Evolutionary conservation across 2,329 filamentous ascomycete species (phyloP).

Genomic region (Fusarium euwallaceae): DNA sequence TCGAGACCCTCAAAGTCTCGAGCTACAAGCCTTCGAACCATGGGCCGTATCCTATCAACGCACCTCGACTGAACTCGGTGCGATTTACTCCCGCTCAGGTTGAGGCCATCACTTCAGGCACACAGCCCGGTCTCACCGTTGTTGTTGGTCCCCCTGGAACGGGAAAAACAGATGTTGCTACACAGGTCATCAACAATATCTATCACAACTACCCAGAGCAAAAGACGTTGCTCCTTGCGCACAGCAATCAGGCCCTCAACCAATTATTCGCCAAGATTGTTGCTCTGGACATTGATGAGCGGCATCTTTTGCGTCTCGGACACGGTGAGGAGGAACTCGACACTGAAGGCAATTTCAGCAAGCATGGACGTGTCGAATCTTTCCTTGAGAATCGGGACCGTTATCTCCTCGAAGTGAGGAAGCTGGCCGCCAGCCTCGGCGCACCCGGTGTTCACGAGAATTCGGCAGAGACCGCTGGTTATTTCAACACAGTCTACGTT

Average conservation of each 20-base stretch:
- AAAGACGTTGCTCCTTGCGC: conserved; percentile 90
- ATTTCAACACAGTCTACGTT: conserved; percentile 95
- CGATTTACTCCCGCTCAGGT: conserved; percentile 93
- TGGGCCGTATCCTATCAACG: conserved; percentile 89
- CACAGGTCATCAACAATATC: conserved; percentile 98
- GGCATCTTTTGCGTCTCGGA: conserved; percentile 90
- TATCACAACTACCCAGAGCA: conserved; percentile 98
- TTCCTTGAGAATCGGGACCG: conserved; percentile 89
- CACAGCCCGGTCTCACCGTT: conserved; percentile 92
- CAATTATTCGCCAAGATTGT: conserved; percentile 98
- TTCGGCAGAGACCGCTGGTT: conserved; percentile 95
- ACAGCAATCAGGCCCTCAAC: conserved; percentile 98
- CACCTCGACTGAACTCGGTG: conserved; percentile 83
- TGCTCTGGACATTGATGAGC: conserved; percentile 94
- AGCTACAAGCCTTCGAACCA: conserved; percentile 91
- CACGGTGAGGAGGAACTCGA: conserved; percentile 96
- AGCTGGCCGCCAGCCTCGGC: conserved; percentile 84
- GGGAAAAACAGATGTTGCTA: conserved; percentile 98
- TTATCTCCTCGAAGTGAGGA: conserved; percentile 86
- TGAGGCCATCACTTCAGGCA: conserved; percentile 92
- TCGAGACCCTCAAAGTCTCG: conserved; percentile 82
- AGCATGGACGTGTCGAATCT: conserved; percentile 93
- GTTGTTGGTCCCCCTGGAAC: conserved; percentile 96
- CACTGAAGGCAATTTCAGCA: conserved; percentile 89
- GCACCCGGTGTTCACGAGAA: conserved; percentile 95